Evolutionary conservation across 371 early-diverging fungal genomes (phyloP), one percentile per base, ranked within the genome.

Genomic region (Mortierella sp.): DNA sequence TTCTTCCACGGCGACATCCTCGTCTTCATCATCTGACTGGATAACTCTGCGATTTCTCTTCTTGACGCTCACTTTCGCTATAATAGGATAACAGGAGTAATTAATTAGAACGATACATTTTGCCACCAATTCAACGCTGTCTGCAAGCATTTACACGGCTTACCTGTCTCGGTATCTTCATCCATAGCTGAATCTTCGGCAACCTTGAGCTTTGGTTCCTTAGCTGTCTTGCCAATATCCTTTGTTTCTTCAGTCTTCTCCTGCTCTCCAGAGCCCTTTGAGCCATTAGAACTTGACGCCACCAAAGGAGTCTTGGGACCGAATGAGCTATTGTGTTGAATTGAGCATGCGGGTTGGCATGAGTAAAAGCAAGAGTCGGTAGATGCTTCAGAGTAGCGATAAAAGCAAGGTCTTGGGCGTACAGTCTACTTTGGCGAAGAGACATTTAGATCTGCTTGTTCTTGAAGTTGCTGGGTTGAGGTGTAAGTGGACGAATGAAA

Each of bases 291-390:
- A 14, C 31, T 57, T 64, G 85, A 78, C 85, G 85, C 81, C 81
- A 81, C 85, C 81, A 81, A 81, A 76, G 78, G 19, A 0, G 76
- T 51, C 71, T 84, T 84, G 43, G 81, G 81, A 46, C 85, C 85
- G 40, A 84, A 84, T 4, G 85, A 81, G 13, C 85, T 84, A 81
- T 5, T 24, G 21, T 37, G 28, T n/a, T 40, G 44, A 19, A 16
- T 37, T 14, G 31, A 37, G 14, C 4, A 31, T 40, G 50, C 64
- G 31, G 26, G 50, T 67, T 46, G 26, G 13, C 9, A 70, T 51
- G 34, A 2, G 50, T 8, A 14, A 10, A 34, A 28, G 50, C 40
- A 74, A 51, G 51, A 64, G 24, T 13, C 21, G 14, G 8, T 28
- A 10, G 5, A 1, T 0, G 21, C 19, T 37, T 24, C 1, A 64